Evolutionary conservation across 805 yeast genomes (phyloP).

Genomic region (Naumovozyma baii): DNA sequence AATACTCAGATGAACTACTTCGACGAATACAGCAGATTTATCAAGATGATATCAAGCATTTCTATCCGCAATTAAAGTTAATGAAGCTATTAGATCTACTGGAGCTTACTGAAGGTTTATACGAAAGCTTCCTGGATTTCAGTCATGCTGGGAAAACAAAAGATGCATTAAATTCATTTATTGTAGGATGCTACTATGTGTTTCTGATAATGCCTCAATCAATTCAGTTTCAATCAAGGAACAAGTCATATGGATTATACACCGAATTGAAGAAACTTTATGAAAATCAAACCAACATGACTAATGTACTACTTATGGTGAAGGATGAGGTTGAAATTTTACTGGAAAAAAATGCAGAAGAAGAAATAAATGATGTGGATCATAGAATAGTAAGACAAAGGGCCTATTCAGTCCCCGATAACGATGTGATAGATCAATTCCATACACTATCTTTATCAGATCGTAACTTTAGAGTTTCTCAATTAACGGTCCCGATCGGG

Average conservation of each 20-base stretch:
- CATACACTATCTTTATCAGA: neutral
- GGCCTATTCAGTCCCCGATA: conserved; percentile 27
- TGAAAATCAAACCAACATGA: conserved; percentile 32
- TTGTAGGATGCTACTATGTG: conserved; percentile 32
- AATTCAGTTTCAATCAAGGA: conserved; percentile 34
- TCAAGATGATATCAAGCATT: conserved; percentile 28
- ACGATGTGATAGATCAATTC: neutral
- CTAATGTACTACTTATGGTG: conserved; percentile 32
- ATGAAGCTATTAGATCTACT: conserved; percentile 31
- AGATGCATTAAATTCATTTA: conserved; percentile 28
- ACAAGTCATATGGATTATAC: conserved; percentile 33
- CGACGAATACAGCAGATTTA: conserved; percentile 20
- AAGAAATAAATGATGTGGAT: conserved; percentile 10
- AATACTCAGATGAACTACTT: conserved; percentile 32
- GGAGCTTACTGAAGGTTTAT: conserved; percentile 30
- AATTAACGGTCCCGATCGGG: neutral
- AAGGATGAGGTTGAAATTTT: conserved; percentile 26
- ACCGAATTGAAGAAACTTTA: conserved; percentile 29
- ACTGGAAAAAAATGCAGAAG: conserved; percentile 13
- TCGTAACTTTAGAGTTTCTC: neutral
- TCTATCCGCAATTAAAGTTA: conserved; percentile 26
- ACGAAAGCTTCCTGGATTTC: conserved; percentile 27
- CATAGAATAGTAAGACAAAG: conserved; percentile 20
- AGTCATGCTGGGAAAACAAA: conserved; percentile 11
- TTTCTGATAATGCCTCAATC: conserved; percentile 33